Conservation (phyloP, 2,329 filamentous ascomycete species). For the Cladosporium oxysporum region DNA sequence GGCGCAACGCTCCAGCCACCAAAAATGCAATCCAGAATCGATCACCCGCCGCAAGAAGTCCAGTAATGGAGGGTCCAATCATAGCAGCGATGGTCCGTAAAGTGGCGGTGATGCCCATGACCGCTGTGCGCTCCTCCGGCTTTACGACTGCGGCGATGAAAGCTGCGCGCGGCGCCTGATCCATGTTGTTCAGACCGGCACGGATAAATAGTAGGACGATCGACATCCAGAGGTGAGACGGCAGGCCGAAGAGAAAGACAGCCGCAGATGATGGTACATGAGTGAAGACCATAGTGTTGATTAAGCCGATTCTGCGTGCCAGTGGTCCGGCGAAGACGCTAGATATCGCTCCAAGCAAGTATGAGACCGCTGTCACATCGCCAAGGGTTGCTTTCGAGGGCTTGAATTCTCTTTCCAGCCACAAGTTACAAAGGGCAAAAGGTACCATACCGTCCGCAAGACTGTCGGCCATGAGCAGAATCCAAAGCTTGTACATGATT, state of each 20-base stretch:
- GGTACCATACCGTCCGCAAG: conserved; percentile 67
- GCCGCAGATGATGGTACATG: conserved; percentile 61
- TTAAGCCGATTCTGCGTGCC: conserved; percentile 61
- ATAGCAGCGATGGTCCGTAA: conserved; percentile 62
- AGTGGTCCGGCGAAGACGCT: conserved; percentile 61
- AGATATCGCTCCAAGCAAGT: conserved; percentile 44
- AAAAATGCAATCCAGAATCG: conserved; percentile 65
- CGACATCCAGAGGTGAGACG: conserved; percentile 53
- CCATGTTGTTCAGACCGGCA: conserved; percentile 67
- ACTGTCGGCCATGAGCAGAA: conserved; percentile 68
- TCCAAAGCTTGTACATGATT: conserved; percentile 62
- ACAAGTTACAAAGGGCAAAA: conserved; percentile 55
- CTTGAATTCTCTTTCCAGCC: conserved; percentile 57
- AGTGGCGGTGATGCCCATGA: conserved; percentile 68
- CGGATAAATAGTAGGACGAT: conserved; percentile 60
- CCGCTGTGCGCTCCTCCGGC: conserved; percentile 65
- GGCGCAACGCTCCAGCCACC: conserved; percentile 54
- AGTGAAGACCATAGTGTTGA: conserved; percentile 66
- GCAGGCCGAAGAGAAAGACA: conserved; percentile 61
- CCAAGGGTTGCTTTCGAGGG: conserved; percentile 56
- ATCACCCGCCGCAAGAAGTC: conserved; percentile 54
- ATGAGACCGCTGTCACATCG: conserved; percentile 54
- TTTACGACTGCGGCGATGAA: conserved; percentile 68
- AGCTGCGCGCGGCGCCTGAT: conserved; percentile 66
- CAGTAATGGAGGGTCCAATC: conserved; percentile 57